Evolutionary conservation across 139 green algal species (phyloP), one percentile per base, ranked within the genome.

Genomic region (Mesotaenium endlicherianum): DNA sequence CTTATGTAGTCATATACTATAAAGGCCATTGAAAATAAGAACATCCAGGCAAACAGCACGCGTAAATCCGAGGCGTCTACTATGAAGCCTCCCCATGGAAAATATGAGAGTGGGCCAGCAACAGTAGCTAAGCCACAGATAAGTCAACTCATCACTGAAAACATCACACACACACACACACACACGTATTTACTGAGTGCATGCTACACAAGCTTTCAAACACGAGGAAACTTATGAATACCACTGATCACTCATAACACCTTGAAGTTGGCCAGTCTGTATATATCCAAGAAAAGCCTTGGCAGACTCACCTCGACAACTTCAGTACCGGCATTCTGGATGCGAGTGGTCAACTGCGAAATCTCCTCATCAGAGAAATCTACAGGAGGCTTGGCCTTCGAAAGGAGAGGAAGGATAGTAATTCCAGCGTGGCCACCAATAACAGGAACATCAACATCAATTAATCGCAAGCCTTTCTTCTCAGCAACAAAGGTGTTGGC

Each of bases 381-480:
- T 17, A 78, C 50, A 3, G n/a, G 0, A 11, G 75, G 82, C 82
- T 83, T 72, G 0, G 93, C 90, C 91, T 97, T 96, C 30, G 93
- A 97, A n/a, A 99, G 90, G 67, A 99, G 90, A 20, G 96, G 96
- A 84, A 99, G 90, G 90, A 99, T 99, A 82, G 96, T 99, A 72
- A 93, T 92, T 34, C 96, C 96, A 16, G 96, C 96, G 83, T 99
- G 96, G 26, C 96, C 96, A 11, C 96, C 96, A 31, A 99, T 90
- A 1, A 99, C 96, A 20, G 96, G 96, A 59, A 99, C 94, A 44
- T 91, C 86, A 16, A 88, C 82, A 50, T 88, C 82, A 42, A 88
- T 88, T 3, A 88, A 14, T 1, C 76, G 31, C 72, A 85, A 49
- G 1, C 44, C 64, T 49, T 88, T 85, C 26, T 41, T 16, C 68